Conservation (phyloP, 2,329 filamentous ascomycete species). For the Plenodomus biglobosus region DNA sequence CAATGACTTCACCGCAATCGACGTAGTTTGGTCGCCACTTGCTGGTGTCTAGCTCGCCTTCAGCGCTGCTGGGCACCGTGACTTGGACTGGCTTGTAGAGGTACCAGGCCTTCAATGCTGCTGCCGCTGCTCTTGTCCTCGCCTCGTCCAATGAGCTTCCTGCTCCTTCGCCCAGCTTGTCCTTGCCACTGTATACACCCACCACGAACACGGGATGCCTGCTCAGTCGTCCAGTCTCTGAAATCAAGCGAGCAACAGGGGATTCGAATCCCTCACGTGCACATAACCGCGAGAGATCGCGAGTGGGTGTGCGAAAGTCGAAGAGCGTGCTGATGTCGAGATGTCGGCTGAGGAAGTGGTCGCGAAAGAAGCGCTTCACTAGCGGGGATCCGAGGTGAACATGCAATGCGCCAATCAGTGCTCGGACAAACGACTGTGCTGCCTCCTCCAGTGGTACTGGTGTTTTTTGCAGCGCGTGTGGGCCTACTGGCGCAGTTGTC, state of each 20-base stretch:
- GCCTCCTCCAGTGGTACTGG: slow-evolving; percentile 57
- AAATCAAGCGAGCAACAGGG: slow-evolving; percentile 82
- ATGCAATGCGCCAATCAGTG: slow-evolving; percentile 82
- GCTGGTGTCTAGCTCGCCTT: slow-evolving; percentile 37
- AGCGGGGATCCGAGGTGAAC: slow-evolving; percentile 76
- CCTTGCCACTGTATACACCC: slow-evolving; percentile 85
- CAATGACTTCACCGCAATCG: slow-evolving; percentile 60
- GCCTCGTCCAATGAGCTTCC: slow-evolving; percentile 78
- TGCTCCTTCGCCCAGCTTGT: slow-evolving; percentile 90
- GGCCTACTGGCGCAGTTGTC: slow-evolving; percentile 35
- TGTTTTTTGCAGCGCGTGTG: slow-evolving; percentile 24
- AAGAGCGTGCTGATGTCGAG: slow-evolving; percentile 79
- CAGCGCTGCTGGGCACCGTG: slow-evolving; percentile 55
- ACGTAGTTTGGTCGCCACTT: slow-evolving; percentile 59
- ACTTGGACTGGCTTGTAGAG: slow-evolving; percentile 75
- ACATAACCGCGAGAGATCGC: slow-evolving; percentile 81
- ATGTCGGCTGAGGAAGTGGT: slow-evolving; percentile 79
- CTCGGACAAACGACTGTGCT: slow-evolving; percentile 75
- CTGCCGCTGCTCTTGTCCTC: slow-evolving; percentile 76
- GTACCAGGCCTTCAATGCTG: slow-evolving; percentile 92
- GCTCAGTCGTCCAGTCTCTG: slow-evolving; percentile 84
- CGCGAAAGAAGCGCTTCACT: slow-evolving; percentile 79
- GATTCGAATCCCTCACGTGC: slow-evolving; percentile 84
- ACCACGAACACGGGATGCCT: slow-evolving; percentile 90
- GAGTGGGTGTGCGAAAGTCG: slow-evolving; percentile 78